A percentile compares a stretch with the other conserved stretches of the same genome.
Evolutionary conservation across 768 basidiomycete species (phyloP).

Genomic region (Clathrus columnatus): DNA sequence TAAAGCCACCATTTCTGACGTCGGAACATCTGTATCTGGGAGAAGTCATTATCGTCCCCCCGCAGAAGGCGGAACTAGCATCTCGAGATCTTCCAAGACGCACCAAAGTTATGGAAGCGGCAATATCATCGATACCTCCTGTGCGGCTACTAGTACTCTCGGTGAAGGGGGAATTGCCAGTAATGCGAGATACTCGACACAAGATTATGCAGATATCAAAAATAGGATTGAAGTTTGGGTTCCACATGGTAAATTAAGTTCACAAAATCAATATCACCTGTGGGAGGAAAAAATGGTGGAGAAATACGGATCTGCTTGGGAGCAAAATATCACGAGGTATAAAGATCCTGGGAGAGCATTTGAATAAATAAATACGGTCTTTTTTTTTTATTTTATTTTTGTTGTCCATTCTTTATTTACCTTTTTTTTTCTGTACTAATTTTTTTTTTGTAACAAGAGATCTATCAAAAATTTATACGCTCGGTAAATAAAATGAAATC

Average conservation of each 20-base stretch:
- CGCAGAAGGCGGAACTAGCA: not conserved
- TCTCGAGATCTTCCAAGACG: not conserved
- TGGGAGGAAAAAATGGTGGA: slow-evolving; percentile 7
- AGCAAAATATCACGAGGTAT: not conserved
- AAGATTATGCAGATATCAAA: slow-evolving; percentile 1
- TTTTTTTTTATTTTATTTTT: not conserved
- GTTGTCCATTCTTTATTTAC: too few species aligned
- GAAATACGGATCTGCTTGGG: slow-evolving; percentile 5
- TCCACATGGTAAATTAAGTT: not conserved
- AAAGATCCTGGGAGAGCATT: slow-evolving; percentile 4
- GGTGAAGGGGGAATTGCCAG: not conserved
- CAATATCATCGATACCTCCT: too few species aligned
- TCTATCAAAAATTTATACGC: too few species aligned
- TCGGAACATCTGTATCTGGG: not conserved
- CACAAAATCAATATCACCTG: not conserved
- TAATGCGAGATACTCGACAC: slow-evolving; percentile 4
- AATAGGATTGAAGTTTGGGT: slow-evolving; percentile 1
- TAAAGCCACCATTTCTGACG: not conserved
- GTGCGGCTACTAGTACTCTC: not conserved
- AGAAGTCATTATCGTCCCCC: not conserved
- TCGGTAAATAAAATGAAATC: too few species aligned
- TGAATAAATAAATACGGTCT: not conserved
- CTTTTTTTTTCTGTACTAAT: too few species aligned
- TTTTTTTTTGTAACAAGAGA: too few species aligned
- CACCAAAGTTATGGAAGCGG: not conserved